These are phyloP conservation scores for Cyclotella atomus DNA, from an alignment of 108 stramenopile genomes.

Conservation along the genomic window DNA sequence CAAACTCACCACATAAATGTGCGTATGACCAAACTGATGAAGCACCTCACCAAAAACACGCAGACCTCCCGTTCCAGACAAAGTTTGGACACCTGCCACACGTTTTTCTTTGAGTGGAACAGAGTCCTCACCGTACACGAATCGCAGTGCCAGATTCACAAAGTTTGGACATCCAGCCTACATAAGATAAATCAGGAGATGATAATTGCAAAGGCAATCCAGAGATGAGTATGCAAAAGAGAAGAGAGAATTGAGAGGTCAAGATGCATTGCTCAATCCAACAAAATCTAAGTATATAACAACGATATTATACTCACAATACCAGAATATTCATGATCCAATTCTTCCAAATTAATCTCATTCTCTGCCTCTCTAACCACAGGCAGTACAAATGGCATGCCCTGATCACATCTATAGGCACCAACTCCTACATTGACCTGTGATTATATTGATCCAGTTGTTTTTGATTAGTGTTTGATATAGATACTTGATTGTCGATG, in stretches of 20 bases:
- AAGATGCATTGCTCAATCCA: too few relatives aligned
- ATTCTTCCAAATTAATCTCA: constrained; percentile 65
- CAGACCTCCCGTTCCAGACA: constrained; percentile 98
- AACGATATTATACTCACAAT: constrained; percentile 78
- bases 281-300: too few relatives aligned
- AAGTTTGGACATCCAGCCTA: constrained; percentile 90
- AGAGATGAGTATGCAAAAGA: too few relatives aligned
- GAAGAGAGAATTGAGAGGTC: too few relatives aligned
- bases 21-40: constrained; percentile 74
- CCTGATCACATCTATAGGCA: constrained; percentile 94
- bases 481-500: too few relatives aligned
- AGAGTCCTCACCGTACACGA: constrained; percentile 94
- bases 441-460: too few relatives aligned
- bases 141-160: constrained; percentile 88
- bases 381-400: constrained; percentile 95
- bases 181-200: too few relatives aligned
- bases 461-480: too few relatives aligned
- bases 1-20: constrained; percentile 78
- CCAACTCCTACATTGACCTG: constrained; percentile 94
- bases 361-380: constrained; percentile 95
- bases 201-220: too few relatives aligned
- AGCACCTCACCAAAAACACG: constrained; percentile 93
- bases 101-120: constrained; percentile 81
- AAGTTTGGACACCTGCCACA: constrained; percentile 91
- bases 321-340: constrained; percentile 87